phyloP scores from a whole-genome alignment of 306 rosid genomes.

The Inga laurina region DNA sequence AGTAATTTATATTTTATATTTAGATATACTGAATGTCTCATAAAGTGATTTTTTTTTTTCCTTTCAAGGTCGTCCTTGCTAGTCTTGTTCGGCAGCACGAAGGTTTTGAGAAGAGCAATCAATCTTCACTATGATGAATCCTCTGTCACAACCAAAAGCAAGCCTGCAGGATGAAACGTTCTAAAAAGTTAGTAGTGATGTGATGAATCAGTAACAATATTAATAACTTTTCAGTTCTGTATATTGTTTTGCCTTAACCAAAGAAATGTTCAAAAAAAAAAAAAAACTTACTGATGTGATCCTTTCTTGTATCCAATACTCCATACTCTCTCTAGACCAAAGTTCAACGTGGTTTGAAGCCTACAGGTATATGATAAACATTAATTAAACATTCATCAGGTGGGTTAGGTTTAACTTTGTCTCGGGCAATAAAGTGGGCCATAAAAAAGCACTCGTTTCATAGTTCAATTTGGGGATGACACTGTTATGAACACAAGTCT shows the following conservation, averaged over 20 bases:
- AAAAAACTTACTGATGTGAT: slow-evolving; percentile 42
- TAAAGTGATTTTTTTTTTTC: neutral
- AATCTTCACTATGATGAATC: slow-evolving; percentile 40
- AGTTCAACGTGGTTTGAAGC: slow-evolving; percentile 43
- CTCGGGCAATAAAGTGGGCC: neutral
- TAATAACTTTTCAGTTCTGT: too few relatives aligned
- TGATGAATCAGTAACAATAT: too few relatives aligned
- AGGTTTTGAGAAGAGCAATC: slow-evolving; percentile 10
- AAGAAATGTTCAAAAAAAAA: neutral
- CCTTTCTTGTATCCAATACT: slow-evolving; percentile 54
- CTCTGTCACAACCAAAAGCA: slow-evolving; percentile 64
- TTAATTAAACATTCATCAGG: neutral
- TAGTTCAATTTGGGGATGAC: neutral
- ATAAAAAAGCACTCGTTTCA: too few relatives aligned
- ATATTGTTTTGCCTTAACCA: neutral
- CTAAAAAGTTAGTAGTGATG: neutral
- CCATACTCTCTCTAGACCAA: slow-evolving; percentile 70
- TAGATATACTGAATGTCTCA: neutral
- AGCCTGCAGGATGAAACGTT: slow-evolving; percentile 36
- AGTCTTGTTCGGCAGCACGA: slow-evolving; percentile 15
- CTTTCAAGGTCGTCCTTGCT: neutral
- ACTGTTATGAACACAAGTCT: neutral
- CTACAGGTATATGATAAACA: slow-evolving; percentile 32
- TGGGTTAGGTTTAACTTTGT: neutral
- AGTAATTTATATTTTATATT: neutral